These are phyloP conservation scores for Ottelia alismoides DNA, from an alignment of 106 monocot genomes.

Conservation along the genomic window DNA sequence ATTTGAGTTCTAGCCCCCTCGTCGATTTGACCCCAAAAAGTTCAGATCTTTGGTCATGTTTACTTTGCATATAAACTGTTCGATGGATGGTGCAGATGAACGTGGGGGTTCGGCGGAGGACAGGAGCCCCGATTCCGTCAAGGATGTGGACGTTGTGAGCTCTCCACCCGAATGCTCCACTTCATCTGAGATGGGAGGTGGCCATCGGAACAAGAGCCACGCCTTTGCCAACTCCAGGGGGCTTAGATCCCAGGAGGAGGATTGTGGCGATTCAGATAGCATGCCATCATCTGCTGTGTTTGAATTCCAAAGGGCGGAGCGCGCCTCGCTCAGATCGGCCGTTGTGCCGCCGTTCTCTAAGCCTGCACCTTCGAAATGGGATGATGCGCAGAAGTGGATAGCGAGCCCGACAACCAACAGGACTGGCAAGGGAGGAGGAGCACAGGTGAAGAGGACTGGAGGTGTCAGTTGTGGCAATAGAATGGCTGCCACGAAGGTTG, in stretches of 20 bases:
- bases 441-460: constrained; percentile 25
- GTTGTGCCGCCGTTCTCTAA: constrained; percentile 49
- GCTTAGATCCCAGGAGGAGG: constrained; percentile 1
- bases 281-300: constrained; percentile 39
- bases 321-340: constrained; percentile 16
- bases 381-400: constrained; percentile 94
- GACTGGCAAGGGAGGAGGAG: constrained; percentile 12
- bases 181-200: too few species aligned
- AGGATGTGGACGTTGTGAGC: too few species aligned
- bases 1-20: too few species aligned
- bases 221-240: constrained; percentile 9
- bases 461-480: constrained; percentile 11
- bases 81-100: too few species aligned
- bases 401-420: constrained; percentile 61
- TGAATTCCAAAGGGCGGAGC: constrained; percentile 58
- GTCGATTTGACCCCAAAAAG: too few species aligned
- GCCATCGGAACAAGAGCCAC: constrained; percentile 9
- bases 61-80: too few species aligned
- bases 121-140: too few species aligned
- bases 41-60: too few species aligned
- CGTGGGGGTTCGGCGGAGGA: too few species aligned
- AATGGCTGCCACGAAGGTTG: constrained; percentile 20
- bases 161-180: too few species aligned
- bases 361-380: constrained; percentile 81
- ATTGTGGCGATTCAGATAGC: too few species aligned